Base-by-base conservation (phyloP, 306 rosid genomes). In the Amphicarpaea edgeworthii region DNA sequence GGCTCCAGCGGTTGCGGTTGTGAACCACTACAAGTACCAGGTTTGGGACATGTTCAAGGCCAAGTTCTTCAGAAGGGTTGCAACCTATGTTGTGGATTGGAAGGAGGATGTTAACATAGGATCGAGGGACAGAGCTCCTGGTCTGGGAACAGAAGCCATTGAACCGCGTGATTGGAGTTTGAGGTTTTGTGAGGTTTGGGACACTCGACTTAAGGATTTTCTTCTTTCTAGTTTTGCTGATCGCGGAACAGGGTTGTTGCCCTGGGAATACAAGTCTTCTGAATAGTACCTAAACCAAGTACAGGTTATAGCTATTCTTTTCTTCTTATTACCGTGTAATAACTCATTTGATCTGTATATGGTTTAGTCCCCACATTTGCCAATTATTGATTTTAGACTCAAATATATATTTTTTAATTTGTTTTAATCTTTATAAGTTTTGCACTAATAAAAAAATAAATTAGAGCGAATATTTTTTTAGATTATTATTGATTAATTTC, bases 61-160 rank as follows among this genome's bases (percentile, higher is more conserved):
- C 6, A 93, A 93, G 82, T 93, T 93, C 62, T 74, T 45, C 43
- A 88, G 98, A 76, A 88, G 98, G 81, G 98, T 88, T 17, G 92
- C 98, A 21, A 93, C 98, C 1, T 93, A 93, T 55, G 98, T 93
- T 16, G 96, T 77, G 26, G 98, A 93, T 54, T 93, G 98, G 98
- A 74, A 83, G 17, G 85, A 93, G 83, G 94, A 89, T 4, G 86
- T 80, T 57, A 88, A 90, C 66, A 77, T 80, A 58, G 92, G 91
- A 40, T 93, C 98, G 0, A 93, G 80, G 73, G 98, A 93, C 41
- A 84, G 98, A 73, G 94, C 89, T 7, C 98, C 98, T 0, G 98
- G 98, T 10, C 81, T 93, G 3, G 96, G 96, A 53, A 90, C 94
- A 0, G 87, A 78, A 73, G 87, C 98, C 6, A 41, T 88, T 28